phyloP scores from a whole-genome alignment of 73 alveolate genomes.

The Paramecium caudatum region DNA sequence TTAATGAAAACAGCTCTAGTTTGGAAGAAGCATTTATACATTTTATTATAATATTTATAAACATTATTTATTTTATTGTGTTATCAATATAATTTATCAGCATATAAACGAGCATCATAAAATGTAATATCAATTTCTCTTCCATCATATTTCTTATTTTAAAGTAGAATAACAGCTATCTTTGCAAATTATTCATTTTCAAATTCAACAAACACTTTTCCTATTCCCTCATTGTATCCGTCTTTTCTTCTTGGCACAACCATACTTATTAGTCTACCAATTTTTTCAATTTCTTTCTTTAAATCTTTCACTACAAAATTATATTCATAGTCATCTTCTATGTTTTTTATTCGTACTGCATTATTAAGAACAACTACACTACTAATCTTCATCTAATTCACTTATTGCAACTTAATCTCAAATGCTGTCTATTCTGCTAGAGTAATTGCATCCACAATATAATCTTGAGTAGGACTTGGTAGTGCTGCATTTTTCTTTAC shows the following conservation, averaged over 20 bases:
- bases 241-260: constrained; percentile 56
- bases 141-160: constrained; percentile 40
- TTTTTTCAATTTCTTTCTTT: constrained; percentile 42
- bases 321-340: constrained; percentile 58
- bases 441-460: constrained; percentile 56
- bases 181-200: constrained; percentile 64
- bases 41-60: no score
- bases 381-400: constrained; percentile 48
- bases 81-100: constrained; percentile 67
- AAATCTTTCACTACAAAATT: constrained; percentile 57
- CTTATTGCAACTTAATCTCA: background rate
- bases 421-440: constrained; percentile 12
- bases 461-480: constrained; percentile 19
- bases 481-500: constrained; percentile 28
- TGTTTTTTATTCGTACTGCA: constrained; percentile 9
- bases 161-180: constrained; percentile 20
- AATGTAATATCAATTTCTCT: background rate
- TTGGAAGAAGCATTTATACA: background rate
- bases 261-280: constrained; percentile 61
- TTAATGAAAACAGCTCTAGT: no score
- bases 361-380: constrained; percentile 48
- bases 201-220: constrained; percentile 51
- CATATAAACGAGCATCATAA: constrained; percentile 64
- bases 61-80: no score
- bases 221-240: constrained; percentile 32